These are phyloP conservation scores for Silene uniflora DNA, from an alignment of 148 eudicot genomes.

Conservation along the genomic window DNA sequence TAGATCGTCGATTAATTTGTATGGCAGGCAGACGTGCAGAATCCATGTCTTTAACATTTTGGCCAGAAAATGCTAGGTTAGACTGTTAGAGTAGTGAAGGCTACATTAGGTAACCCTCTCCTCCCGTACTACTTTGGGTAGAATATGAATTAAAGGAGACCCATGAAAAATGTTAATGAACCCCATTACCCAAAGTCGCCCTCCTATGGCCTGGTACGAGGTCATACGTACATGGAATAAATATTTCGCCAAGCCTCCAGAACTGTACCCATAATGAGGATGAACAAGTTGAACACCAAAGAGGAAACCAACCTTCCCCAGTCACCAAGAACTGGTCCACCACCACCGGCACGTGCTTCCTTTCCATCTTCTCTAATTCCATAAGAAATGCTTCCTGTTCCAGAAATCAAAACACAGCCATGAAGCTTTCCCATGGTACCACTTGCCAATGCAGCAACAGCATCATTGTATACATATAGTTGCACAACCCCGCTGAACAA, in stretches of 20 bases:
- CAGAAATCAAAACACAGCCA: conserved; percentile 80
- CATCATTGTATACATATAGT: conserved; percentile 69
- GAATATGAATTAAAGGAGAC: not conserved
- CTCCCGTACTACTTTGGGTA: not conserved
- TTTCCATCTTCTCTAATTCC: conserved; percentile 67
- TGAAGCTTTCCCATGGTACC: conserved; percentile 88
- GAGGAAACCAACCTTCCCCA: conserved; percentile 65
- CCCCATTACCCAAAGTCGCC: not conserved
- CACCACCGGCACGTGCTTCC: conserved; percentile 86
- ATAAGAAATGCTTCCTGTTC: conserved; percentile 84
- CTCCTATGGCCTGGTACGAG: not conserved
- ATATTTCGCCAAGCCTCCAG: not conserved
- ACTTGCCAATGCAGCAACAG: conserved; percentile 84
- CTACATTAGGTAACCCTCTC: not conserved
- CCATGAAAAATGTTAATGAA: not conserved
- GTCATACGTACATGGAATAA: not conserved
- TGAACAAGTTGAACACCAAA: not conserved
- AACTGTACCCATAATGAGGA: not conserved
- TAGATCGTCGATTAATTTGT: not conserved
- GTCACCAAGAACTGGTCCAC: conserved; percentile 83
- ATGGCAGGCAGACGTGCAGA: not conserved
- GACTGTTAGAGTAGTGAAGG: not conserved
- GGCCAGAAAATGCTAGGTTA: not conserved
- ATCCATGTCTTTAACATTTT: not conserved
- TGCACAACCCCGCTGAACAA: conserved; percentile 51